A percentile compares a stretch with the other conserved stretches of the same genome.
phyloP scores from a whole-genome alignment of 1,139 yeast species.

The Pneumocystis jirovecii region DNA sequence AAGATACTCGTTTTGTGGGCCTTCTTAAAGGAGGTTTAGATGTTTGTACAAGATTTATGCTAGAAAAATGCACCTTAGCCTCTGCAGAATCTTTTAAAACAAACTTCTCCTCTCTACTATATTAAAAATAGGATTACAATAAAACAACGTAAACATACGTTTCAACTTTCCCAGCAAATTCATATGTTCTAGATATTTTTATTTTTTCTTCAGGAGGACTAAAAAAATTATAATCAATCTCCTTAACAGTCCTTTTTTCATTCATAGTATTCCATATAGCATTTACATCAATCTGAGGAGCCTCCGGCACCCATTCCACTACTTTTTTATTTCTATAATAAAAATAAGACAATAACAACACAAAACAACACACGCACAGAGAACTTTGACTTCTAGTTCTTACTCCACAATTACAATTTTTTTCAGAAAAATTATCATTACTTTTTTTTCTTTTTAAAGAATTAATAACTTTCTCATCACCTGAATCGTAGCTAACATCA shows the following conservation, averaged over 20 bases:
- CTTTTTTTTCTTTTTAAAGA: background rate
- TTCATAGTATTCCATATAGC: conserved; percentile 41
- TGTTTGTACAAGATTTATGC: conserved; percentile 19
- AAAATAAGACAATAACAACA: conserved; percentile 46
- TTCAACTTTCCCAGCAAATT: conserved; percentile 76
- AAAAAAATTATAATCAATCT: conserved; percentile 17
- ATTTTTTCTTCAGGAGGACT: conserved; percentile 32
- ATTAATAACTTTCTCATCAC: conserved; percentile 8
- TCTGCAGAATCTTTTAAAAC: conserved; percentile 10
- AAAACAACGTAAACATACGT: conserved; percentile 65
- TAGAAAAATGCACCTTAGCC: conserved; percentile 11
- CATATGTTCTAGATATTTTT: conserved; percentile 60
- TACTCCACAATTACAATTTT: conserved; percentile 7
- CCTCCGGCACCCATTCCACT: conserved; percentile 16
- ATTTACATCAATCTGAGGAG: conserved; percentile 31
- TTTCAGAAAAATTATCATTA: background rate
- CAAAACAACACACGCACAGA: conserved; percentile 26
- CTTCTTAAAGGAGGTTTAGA: conserved; percentile 24
- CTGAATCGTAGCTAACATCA: conserved; percentile 5
- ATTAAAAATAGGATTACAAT: conserved; percentile 77
- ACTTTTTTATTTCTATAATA: conserved; percentile 34
- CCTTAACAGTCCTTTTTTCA: background rate
- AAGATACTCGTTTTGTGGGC: conserved; percentile 33
- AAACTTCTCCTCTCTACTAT: conserved; percentile 27
- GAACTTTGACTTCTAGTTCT: conserved; percentile 15